A percentile compares a stretch with the other conserved stretches of the same genome.
phyloP scores from a whole-genome alignment of 805 yeast species.

The Cyberlindnera bimundalis region DNA sequence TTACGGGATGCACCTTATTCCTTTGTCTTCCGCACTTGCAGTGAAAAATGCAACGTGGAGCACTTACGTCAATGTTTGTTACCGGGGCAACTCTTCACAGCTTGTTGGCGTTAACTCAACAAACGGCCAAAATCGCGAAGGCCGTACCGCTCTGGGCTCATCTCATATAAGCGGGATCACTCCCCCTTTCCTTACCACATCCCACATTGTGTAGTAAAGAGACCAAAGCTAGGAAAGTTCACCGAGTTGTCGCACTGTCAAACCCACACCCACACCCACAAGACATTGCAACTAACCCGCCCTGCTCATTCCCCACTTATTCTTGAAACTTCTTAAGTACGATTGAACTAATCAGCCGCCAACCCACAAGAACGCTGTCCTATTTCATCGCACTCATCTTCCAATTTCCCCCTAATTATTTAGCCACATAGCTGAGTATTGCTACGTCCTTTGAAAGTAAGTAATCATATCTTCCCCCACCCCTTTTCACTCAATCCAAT shows the following conservation, averaged over 20 bases:
- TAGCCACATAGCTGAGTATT: too few species aligned
- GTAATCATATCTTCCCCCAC: slow-evolving; percentile 1
- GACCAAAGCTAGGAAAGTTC: background rate
- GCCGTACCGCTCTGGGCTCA: too few species aligned
- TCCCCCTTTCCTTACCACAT: background rate
- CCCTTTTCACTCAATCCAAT: background rate
- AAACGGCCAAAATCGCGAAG: slow-evolving; percentile 3
- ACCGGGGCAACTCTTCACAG: slow-evolving; percentile 1
- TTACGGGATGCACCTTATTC: too few species aligned
- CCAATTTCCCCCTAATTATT: too few species aligned
- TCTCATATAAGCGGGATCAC: slow-evolving; percentile 1
- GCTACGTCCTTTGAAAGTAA: slow-evolving; percentile 9
- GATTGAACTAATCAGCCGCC: slow-evolving; percentile 3
- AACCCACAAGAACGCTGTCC: background rate
- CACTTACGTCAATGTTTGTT: slow-evolving; percentile 4
- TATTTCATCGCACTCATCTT: background rate
- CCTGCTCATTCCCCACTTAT: background rate
- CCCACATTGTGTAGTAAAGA: background rate
- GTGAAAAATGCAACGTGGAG: background rate
- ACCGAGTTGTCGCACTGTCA: slow-evolving; percentile 1
- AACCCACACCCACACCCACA: background rate
- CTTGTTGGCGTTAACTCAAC: slow-evolving; percentile 4
- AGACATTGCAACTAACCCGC: slow-evolving; percentile 2
- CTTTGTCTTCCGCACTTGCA: too few species aligned
- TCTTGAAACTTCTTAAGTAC: background rate